A percentile compares a stretch with the other conserved stretches of the same genome.
Conservation (phyloP, 805 yeast species). For the Maudiozyma saulgeensis region DNA sequence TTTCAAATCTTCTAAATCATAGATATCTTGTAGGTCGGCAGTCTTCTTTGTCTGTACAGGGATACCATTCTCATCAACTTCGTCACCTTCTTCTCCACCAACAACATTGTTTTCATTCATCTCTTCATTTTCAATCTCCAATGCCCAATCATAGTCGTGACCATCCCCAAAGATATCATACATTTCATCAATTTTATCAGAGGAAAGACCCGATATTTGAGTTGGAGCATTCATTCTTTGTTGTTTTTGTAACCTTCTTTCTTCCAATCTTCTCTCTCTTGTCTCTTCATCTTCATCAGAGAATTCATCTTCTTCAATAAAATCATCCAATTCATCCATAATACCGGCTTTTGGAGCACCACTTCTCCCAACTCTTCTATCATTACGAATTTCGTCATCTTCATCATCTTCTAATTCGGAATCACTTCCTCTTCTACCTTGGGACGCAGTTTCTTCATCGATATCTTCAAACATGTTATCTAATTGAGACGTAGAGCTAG, state of each 20-base stretch:
- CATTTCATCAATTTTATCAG: constrained; percentile 85
- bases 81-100: constrained; percentile 22
- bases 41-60: constrained; percentile 25
- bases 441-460: constrained; percentile 17
- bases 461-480: constrained; percentile 37
- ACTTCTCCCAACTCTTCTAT: constrained; percentile 9
- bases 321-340: constrained; percentile 87
- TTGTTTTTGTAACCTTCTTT: constrained; percentile 28
- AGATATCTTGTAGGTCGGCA: constrained; percentile 69
- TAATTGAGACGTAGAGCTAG: constrained; percentile 19
- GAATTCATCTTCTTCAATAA: constrained; percentile 93
- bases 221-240: constrained; percentile 45
- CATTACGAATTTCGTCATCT: constrained; percentile 13
- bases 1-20: constrained; percentile 87
- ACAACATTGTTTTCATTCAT: constrained; percentile 30
- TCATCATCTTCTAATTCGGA: constrained; percentile 5
- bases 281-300: constrained; percentile 67
- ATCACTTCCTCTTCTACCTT: constrained; percentile 14
- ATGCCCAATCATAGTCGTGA: constrained; percentile 95
- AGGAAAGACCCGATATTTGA: constrained; percentile 56
- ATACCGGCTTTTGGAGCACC: constrained; percentile 30
- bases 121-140: constrained; percentile 55
- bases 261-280: constrained; percentile 32
- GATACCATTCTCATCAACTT: constrained; percentile 30
- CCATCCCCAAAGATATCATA: constrained; percentile 97